These are phyloP conservation scores for Kodamaea nitidulidarum DNA, from an alignment of 805 yeast species.

Conservation along the genomic window DNA sequence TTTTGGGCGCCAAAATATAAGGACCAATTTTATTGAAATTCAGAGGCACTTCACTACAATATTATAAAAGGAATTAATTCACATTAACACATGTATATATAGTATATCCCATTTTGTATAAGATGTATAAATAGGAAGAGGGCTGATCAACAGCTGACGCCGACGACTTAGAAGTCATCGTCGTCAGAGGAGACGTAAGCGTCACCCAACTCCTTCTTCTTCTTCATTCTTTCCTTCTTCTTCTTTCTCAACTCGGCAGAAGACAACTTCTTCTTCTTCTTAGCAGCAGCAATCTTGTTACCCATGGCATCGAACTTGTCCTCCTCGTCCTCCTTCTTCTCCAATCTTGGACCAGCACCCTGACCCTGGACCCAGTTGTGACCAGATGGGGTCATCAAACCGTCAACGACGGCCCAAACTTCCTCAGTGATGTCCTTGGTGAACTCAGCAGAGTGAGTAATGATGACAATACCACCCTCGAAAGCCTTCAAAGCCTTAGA, in stretches of 20 bases:
- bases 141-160: conserved; percentile 7
- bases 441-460: conserved; percentile 99
- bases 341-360: conserved; percentile 99
- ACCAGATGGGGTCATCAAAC: conserved; percentile 99
- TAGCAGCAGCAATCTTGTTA: conserved; percentile 95
- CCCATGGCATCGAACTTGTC: conserved; percentile 99
- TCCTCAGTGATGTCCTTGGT: conserved; percentile 99
- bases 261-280: conserved; percentile 96
- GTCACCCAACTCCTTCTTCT: conserved; percentile 99
- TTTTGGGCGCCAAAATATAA: too few relatives aligned
- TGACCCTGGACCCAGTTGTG: conserved; percentile 99
- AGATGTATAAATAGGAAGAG: conserved; percentile 7
- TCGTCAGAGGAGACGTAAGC: conserved; percentile 87
- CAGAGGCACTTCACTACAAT: not conserved
- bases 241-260: conserved; percentile 99
- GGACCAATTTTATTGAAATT: not conserved
- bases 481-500: conserved; percentile 98
- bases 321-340: conserved; percentile 94
- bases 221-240: conserved; percentile 99
- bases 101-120: conserved; percentile 3
- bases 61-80: not conserved
- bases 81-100: conserved; percentile 7
- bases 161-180: conserved; percentile 55
- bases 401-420: conserved; percentile 99
- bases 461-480: conserved; percentile 99